Conservation (phyloP, 345 rosid species). For the Rhodomyrtus tomentosa region DNA sequence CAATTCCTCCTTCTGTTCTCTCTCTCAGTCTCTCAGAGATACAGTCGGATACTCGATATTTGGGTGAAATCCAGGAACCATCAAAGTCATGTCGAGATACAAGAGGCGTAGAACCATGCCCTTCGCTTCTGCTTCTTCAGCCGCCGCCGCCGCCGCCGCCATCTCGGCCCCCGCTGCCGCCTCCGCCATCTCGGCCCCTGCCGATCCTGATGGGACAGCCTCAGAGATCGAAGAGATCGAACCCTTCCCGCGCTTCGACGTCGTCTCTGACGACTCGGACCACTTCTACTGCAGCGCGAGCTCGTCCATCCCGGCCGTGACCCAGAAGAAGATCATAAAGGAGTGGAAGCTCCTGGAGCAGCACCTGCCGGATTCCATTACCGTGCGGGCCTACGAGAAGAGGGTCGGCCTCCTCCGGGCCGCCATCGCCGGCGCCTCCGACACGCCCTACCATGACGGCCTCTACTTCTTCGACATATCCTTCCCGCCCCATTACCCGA, state of each 20-base stretch:
- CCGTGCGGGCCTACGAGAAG: slow-evolving; percentile 42
- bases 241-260: slow-evolving; percentile 8
- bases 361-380: slow-evolving; percentile 38
- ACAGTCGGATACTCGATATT: neutral
- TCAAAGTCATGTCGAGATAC: neutral
- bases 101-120: neutral
- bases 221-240: slow-evolving; percentile 9
- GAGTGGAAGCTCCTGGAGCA: slow-evolving; percentile 44
- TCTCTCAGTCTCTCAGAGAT: neutral
- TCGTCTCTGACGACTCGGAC: neutral
- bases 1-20: neutral
- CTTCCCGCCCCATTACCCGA: slow-evolving; percentile 43
- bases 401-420: slow-evolving; percentile 40
- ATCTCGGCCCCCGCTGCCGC: too few species aligned
- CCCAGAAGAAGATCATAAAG: slow-evolving; percentile 31
- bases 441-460: slow-evolving; percentile 59
- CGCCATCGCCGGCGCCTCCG: slow-evolving; percentile 36
- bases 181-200: neutral
- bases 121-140: neutral
- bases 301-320: neutral
- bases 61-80: neutral
- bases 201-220: neutral
- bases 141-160: neutral
- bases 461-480: slow-evolving; percentile 56
- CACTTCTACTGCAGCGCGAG: neutral